These are phyloP conservation scores for Cytauxzoon felis DNA, from an alignment of 169 alveolate genomes.

Conservation along the genomic window DNA sequence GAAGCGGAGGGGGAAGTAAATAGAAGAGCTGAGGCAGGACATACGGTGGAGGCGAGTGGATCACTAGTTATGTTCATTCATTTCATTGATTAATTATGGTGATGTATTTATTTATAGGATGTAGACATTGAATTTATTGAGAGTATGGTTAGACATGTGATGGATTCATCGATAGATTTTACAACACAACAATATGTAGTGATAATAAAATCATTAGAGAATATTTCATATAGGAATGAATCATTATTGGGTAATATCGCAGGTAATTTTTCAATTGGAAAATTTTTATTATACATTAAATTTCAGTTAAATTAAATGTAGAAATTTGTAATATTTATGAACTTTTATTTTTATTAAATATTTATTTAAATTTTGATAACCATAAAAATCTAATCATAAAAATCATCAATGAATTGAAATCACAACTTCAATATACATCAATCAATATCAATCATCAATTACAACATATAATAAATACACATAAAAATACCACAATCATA, in stretches of 20 bases:
- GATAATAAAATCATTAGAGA: constrained; percentile 9
- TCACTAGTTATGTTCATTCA: too few species aligned
- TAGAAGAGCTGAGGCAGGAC: too few species aligned
- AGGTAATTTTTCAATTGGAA: not conserved
- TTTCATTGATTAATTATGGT: too few species aligned
- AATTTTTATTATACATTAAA: not conserved
- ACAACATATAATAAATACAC: too few species aligned
- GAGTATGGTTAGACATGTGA: not conserved
- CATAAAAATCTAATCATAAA: not conserved
- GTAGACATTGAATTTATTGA: constrained; percentile 1
- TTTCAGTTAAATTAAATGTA: not conserved
- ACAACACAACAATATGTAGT: constrained; percentile 20
- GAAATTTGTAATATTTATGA: not conserved
- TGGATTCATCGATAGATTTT: constrained; percentile 7
- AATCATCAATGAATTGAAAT: too few species aligned
- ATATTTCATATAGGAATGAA: not conserved
- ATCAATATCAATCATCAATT: too few species aligned
- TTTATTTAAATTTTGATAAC: constrained; percentile 16
- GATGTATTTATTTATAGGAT: too few species aligned
- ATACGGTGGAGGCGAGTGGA: too few species aligned
- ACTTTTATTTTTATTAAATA: not conserved
- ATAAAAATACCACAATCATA: too few species aligned
- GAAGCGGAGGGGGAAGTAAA: too few species aligned
- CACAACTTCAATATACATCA: too few species aligned
- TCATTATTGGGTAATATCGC: not conserved